Evolutionary conservation across 73 alveolate species (phyloP), one percentile per base, ranked within the genome.

Genomic region (Paramecium sexaurelia): DNA sequence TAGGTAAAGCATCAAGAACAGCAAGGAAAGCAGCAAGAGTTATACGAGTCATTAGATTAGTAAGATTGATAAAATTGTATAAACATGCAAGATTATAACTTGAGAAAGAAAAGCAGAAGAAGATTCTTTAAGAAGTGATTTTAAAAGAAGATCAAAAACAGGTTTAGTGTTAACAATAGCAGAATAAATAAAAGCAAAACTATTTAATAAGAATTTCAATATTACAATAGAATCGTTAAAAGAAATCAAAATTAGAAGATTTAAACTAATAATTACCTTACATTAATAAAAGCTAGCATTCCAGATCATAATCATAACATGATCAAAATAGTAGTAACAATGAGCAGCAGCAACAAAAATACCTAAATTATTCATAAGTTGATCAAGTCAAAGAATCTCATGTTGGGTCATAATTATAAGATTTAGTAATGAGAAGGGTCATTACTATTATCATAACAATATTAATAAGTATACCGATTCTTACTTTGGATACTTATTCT

Each of bases 381-480:
- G 67, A 71, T 51, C 17, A 51, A 33, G 35, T 71, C 3, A 91
- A 97, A 82, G 99, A 98, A 92, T 91, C 97, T 55, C 94, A 97
- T 75, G 98, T 98, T 35, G 99, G 99, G 39, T 96, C 96, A 87
- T 92, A 95, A 45, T 95, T 98, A 39, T 95, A 98, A 55, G 98
- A 98, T 29, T 88, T 92, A 85, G 97, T 98, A 15, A 97, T 98
- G 39, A 94, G 96, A 92, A 96, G 98, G 91, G 98, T 97, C 55
- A 96, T 98, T 9, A 78, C 97, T 0, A 89, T 98, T 41, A 97
- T 98, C 5, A 93, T 98, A 22, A 94, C 95, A 35, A 97, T 97
- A 94, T 87, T 98, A 35, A 40, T 98, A n/a, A 84, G 95, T 22
- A 90, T 95, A 13, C 97, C 98, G 5, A 47, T 95, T 22, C 96